phyloP scores from a whole-genome alignment of 352 stramenopile genomes.

The Pythium guiyangense region DNA sequence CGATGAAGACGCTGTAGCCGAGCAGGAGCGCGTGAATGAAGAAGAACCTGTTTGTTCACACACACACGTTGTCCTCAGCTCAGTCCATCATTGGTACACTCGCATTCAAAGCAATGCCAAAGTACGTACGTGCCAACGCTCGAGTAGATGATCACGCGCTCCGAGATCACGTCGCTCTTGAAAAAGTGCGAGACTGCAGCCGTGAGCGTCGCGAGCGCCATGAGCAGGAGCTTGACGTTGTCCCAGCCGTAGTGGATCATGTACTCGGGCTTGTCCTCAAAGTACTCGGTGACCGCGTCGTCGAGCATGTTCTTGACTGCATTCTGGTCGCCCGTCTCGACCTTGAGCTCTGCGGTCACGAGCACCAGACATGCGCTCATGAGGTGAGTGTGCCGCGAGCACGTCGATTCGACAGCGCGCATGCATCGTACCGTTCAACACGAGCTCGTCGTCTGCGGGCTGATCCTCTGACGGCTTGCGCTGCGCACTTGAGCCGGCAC shows the following conservation, averaged over 20 bases:
- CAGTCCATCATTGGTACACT: background rate
- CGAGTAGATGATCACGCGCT: constrained; percentile 63
- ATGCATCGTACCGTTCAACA: constrained; percentile 63
- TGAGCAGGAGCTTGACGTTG: constrained; percentile 79
- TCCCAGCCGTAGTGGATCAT: constrained; percentile 74
- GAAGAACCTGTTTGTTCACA: constrained; percentile 58
- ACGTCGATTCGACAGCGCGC: background rate
- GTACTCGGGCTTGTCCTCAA: constrained; percentile 54
- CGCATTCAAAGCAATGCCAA: too few species aligned
- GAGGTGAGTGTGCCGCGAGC: too few species aligned
- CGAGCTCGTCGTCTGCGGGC: constrained; percentile 41
- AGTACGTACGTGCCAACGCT: constrained; percentile 49
- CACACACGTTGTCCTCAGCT: background rate
- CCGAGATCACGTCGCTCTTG: constrained; percentile 50
- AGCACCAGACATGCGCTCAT: too few species aligned
- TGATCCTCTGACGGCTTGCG: constrained; percentile 53
- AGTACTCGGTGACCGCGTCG: constrained; percentile 73
- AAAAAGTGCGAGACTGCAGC: constrained; percentile 70
- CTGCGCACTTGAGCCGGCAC: constrained; percentile 19
- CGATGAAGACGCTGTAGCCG: constrained; percentile 64
- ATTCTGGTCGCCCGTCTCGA: constrained; percentile 83
- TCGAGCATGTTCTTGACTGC: constrained; percentile 86
- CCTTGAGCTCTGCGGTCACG: constrained; percentile 30
- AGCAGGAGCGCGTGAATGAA: constrained; percentile 70
- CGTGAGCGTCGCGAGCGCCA: constrained; percentile 60